phyloP scores from a whole-genome alignment of 2,329 filamentous ascomycete species.

The Pseudogymnoascus sp. region DNA sequence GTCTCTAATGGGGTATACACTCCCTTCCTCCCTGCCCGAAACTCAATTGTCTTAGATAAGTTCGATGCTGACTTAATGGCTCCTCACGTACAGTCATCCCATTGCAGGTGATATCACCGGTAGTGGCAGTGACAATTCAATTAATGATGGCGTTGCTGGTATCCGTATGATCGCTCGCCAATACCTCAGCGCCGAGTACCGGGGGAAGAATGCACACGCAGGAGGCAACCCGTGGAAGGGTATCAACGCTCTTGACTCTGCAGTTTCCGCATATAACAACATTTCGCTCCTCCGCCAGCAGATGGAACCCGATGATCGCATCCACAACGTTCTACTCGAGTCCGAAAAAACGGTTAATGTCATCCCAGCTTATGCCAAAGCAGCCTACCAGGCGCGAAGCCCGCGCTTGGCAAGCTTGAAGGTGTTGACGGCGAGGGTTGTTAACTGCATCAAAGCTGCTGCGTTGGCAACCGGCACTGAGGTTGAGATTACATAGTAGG shows the following conservation, averaged over 20 bases:
- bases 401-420: constrained; percentile 34
- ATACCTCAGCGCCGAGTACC: constrained; percentile 42
- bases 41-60: not conserved
- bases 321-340: constrained; percentile 42
- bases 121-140: not conserved
- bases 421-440: constrained; percentile 35
- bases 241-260: constrained; percentile 50
- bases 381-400: constrained; percentile 38
- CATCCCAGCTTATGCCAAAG: constrained; percentile 43
- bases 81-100: not conserved
- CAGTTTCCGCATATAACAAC: constrained; percentile 41
- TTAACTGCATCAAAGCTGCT: constrained; percentile 39
- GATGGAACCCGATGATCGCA: constrained; percentile 41
- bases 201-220: constrained; percentile 48
- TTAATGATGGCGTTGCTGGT: constrained; percentile 11
- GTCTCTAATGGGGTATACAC: constrained; percentile 34
- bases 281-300: constrained; percentile 49
- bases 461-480: constrained; percentile 43
- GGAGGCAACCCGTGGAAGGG: constrained; percentile 51
- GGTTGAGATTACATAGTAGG: constrained; percentile 34
- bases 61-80: not conserved
- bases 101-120: not conserved
- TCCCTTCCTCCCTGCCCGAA: not conserved
- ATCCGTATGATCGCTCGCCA: constrained; percentile 44
- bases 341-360: constrained; percentile 48